Evolutionary conservation across 1,284 basidiomycete genomes (phyloP).

Genomic region (Apiotrichum domesticum): DNA sequence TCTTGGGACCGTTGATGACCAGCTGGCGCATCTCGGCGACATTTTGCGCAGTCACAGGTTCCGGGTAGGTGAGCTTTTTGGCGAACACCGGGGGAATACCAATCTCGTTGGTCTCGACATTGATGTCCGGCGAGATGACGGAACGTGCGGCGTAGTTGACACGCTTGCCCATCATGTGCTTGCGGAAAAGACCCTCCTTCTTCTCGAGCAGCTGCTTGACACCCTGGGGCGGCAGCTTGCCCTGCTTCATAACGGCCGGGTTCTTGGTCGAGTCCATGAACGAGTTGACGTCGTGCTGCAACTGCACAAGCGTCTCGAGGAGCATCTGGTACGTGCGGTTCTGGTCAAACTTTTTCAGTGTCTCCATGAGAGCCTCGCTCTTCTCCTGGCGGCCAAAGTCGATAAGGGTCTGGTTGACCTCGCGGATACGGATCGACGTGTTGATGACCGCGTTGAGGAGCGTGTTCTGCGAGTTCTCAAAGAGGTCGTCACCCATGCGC

Average conservation of each 20-base stretch:
- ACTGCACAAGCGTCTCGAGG: constrained; percentile 75
- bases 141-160: constrained; percentile 99
- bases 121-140: constrained; percentile 98
- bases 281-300: constrained; percentile 93
- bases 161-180: constrained; percentile 99
- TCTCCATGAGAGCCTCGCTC: constrained; percentile 11
- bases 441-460: constrained; percentile 78
- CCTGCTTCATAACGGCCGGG: constrained; percentile 73
- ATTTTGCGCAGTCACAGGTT: constrained; percentile 90
- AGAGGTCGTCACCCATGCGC: constrained; percentile 84
- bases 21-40: constrained; percentile 81
- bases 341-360: constrained; percentile 11
- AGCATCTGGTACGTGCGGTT: constrained; percentile 63
- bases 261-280: constrained; percentile 98
- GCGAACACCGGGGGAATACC: constrained; percentile 98
- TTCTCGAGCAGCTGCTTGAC: constrained; percentile 97
- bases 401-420: constrained; percentile 56
- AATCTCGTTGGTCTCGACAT: constrained; percentile 99
- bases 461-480: constrained; percentile 96
- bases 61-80: constrained; percentile 92
- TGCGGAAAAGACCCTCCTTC: constrained; percentile 97
- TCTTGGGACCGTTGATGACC: constrained; percentile 85
- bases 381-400: constrained; percentile 13
- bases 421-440: constrained; percentile 73
- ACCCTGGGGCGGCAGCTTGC: constrained; percentile 87